phyloP scores from a whole-genome alignment of 768 basidiomycete species.

The Amylocystis lapponica region DNA sequence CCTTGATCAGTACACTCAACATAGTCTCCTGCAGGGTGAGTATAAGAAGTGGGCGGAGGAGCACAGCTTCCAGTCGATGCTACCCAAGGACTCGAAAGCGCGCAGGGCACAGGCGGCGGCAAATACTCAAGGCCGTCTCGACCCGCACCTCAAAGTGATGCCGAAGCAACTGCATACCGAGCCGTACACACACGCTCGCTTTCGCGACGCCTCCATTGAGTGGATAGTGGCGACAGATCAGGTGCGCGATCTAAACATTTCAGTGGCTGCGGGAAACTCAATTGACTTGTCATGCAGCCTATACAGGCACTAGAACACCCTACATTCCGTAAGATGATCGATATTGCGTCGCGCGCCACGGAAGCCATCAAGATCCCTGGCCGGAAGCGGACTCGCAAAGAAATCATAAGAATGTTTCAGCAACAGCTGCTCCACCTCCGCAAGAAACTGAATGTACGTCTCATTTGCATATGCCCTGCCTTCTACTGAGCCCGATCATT shows the following conservation, averaged over 20 bases:
- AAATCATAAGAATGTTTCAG: constrained; percentile 27
- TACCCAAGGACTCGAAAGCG: constrained; percentile 18
- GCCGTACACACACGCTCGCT: constrained; percentile 25
- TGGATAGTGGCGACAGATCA: constrained; percentile 37
- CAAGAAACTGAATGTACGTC: constrained; percentile 17
- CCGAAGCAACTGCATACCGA: constrained; percentile 15
- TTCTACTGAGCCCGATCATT: background rate
- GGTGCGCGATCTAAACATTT: constrained; percentile 16
- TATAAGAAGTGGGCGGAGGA: constrained; percentile 26
- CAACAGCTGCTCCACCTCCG: constrained; percentile 4
- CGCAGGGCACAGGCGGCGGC: constrained; percentile 11
- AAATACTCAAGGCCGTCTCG: constrained; percentile 14
- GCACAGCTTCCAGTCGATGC: constrained; percentile 25
- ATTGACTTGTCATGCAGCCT: constrained; percentile 14
- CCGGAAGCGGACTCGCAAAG: constrained; percentile 19
- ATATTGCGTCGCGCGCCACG: constrained; percentile 31
- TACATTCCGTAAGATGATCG: constrained; percentile 29
- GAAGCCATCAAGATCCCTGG: constrained; percentile 32
- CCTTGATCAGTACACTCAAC: background rate
- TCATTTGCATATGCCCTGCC: background rate
- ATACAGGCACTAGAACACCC: constrained; percentile 29
- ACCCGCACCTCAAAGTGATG: constrained; percentile 21
- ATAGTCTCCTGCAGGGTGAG: background rate
- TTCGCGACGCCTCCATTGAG: constrained; percentile 26
- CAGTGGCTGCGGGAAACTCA: background rate